A percentile compares a stretch with the other conserved stretches of the same genome.
Evolutionary conservation across 2,329 filamentous ascomycete genomes (phyloP).

Genomic region (Botrytis medusae): DNA sequence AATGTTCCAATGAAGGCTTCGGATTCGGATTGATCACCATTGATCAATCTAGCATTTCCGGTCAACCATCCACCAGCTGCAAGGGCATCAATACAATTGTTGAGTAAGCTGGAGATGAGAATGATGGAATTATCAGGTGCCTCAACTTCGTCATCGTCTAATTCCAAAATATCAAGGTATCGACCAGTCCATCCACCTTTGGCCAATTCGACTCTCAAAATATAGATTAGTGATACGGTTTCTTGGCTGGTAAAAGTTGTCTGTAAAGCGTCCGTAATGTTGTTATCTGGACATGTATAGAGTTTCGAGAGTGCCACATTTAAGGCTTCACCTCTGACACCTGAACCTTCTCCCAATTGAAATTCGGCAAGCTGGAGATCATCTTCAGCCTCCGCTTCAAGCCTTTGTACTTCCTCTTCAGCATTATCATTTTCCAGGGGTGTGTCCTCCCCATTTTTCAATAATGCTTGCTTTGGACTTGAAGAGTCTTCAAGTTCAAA

Average conservation of each 20-base stretch:
- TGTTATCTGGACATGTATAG: slow-evolving; percentile 59
- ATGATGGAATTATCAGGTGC: slow-evolving; percentile 68
- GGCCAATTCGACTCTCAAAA: slow-evolving; percentile 71
- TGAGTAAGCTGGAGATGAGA: slow-evolving; percentile 69
- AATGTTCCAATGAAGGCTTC: slow-evolving; percentile 65
- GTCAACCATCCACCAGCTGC: slow-evolving; percentile 73
- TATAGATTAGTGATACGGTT: slow-evolving; percentile 67
- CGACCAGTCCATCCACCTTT: slow-evolving; percentile 74
- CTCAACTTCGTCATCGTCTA: slow-evolving; percentile 47
- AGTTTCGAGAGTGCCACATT: slow-evolving; percentile 70
- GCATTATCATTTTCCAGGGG: slow-evolving; percentile 27
- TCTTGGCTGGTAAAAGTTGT: slow-evolving; percentile 64
- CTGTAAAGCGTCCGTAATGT: slow-evolving; percentile 64
- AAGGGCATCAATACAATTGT: slow-evolving; percentile 72
- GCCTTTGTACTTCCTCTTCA: slow-evolving; percentile 47
- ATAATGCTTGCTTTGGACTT: slow-evolving; percentile 30
- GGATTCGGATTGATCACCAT: slow-evolving; percentile 50
- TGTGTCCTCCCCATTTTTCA: slow-evolving; percentile 33
- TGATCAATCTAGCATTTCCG: slow-evolving; percentile 54
- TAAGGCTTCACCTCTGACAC: slow-evolving; percentile 61
- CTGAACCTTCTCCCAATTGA: slow-evolving; percentile 63
- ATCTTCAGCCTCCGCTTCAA: slow-evolving; percentile 60
- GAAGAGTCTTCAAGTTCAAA: slow-evolving; percentile 31
- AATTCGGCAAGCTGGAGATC: slow-evolving; percentile 69
- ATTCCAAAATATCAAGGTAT: slow-evolving; percentile 59